These are phyloP conservation scores for Botrytis squamosa DNA, from an alignment of 2,329 filamentous ascomycete genomes.

Conservation along the genomic window DNA sequence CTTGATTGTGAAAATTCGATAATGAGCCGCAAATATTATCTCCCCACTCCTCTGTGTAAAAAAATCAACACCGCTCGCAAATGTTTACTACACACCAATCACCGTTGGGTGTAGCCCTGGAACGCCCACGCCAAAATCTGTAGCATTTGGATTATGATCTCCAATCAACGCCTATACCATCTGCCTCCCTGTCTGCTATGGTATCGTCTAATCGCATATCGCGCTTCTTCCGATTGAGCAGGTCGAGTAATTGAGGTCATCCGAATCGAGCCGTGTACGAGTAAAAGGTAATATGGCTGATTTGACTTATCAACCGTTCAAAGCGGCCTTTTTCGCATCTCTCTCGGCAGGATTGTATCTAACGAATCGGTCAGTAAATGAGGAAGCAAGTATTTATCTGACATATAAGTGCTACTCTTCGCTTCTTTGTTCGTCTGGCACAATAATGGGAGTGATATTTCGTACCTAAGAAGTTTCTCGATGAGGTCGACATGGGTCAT, in stretches of 20 bases:
- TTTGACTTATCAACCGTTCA: conserved; percentile 29
- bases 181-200: neutral
- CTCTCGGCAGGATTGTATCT: conserved; percentile 52
- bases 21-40: conserved; percentile 10
- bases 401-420: neutral
- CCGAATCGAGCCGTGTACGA: conserved; percentile 19
- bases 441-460: conserved; percentile 9
- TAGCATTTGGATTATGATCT: conserved; percentile 15
- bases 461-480: conserved; percentile 92
- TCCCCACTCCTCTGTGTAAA: neutral
- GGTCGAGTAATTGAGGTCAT: neutral
- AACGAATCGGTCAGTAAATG: conserved; percentile 22
- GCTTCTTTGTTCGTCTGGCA: neutral
- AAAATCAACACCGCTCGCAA: conserved; percentile 10
- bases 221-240: neutral
- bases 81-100: conserved; percentile 6
- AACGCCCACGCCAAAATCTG: conserved; percentile 21
- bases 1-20: conserved; percentile 29
- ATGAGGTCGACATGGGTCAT: conserved; percentile 99
- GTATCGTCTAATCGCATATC: conserved; percentile 3
- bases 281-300: conserved; percentile 11
- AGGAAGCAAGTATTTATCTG: conserved; percentile 22
- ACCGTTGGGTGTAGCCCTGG: conserved; percentile 10
- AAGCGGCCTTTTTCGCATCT: conserved; percentile 44
- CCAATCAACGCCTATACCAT: conserved; percentile 31